Base-by-base conservation (phyloP, 805 yeast genomes). In the Wickerhamia fluorescens region DNA sequence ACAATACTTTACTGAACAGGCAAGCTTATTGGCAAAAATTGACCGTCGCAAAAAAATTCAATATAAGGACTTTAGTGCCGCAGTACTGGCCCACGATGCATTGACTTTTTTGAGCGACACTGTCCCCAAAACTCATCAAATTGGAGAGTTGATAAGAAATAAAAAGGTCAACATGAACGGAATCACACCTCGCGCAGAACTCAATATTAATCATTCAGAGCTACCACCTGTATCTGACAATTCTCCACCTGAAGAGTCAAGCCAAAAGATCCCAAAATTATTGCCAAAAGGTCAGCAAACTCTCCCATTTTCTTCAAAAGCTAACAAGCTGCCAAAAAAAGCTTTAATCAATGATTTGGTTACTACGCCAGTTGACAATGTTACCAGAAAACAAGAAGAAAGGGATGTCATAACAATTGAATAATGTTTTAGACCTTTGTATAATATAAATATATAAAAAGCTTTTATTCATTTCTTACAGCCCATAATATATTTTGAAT, bases 1-100 rank as follows among this genome's bases (percentile, higher is more conserved):
- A 14, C 78, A 76, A 51, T 72, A 75, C 44, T 64, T 82, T 36
- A 68, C 83, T 2, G 85, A 78, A 46, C 84, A 79, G 46, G 87
- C 92, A 0, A 61, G 75, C 5, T 53, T 77, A 32, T 60, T 66
- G 14, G 82, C 94, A 18, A 72, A 75, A 41, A 59, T 75, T 20
- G 80, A 74, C 16, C 74, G 75, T 37, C 58, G 89, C 25, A 78
- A 79, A 59, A 78, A 77, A 40, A 56, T 84, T n/a, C 68, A 64
- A 31, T 84, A 84, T 51, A 66, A 69, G 27, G 94, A 83, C 49
- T 72, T 82, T 46, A 71, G 85, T 20, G 58, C 61, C 23, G 85
- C 80, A 1, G 86, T 79, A 3, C 43, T 63, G 14, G 58, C 62
- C 29, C 72, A 68, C 36, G 85, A 78, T 26, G 68, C 76, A 20